Base-by-base conservation (phyloP, 2,329 filamentous ascomycete genomes). In the Botrytis cinerea region DNA sequence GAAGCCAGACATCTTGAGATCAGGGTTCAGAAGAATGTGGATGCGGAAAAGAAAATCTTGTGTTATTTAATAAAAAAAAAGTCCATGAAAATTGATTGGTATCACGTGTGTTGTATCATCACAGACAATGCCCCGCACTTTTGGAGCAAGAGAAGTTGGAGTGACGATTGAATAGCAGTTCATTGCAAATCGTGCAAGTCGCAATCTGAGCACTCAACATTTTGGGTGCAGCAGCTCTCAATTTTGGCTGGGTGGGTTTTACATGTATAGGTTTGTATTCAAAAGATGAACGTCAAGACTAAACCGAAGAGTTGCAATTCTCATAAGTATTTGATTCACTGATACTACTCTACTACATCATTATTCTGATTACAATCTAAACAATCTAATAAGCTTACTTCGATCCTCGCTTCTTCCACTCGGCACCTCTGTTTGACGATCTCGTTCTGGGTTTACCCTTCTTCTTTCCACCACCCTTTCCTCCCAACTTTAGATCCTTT, bases 401-500 rank as follows among this genome's bases (percentile, higher is more conserved):
- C 32, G 77, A 77, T 75, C 82, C 73, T 75, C 76, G 76, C 73
- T 83, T 84, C 79, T 82, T 83, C 77, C 82, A 82, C 38, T 79
- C 79, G 38, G 79, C 79, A 40, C 79, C 80, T 54, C 80, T 78
- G 46, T 79, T 81, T 51, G 78, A 80, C 68, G 81, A 81, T 54
- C 78, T 81, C 54, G 78, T 81, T 60, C 78, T 78, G 22, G 83
- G 83, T 78, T 84, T 84, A 35, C 80, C 83, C 79, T 87, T 89
- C 75, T 81, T 81, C 75, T 84, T 84, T 59, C 81, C 81, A 78
- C 88, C 88, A 76, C 88, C 88, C 51, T 87, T 84, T 79, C 89
- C 89, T 73, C 87, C 80, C 32, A 91, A 82, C 81, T 87, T 91
- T 75, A 89, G 81, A 78, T 89, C 89, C 81, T 84, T 91, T 59